Base-by-base conservation (phyloP, 495 filamentous ascomycete genomes). In the Lophium mytilinum region DNA sequence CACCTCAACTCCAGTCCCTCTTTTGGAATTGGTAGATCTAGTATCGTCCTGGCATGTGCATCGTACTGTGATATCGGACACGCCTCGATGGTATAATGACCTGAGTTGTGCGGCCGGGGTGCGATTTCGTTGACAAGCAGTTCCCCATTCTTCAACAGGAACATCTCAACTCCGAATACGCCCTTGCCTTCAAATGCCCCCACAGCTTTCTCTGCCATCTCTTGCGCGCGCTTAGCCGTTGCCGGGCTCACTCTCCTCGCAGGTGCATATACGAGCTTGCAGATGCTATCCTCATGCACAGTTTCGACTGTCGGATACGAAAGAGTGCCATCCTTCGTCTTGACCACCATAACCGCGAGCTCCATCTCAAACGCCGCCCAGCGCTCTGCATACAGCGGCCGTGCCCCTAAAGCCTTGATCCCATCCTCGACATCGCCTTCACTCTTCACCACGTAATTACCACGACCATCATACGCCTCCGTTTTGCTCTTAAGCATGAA, bases 161-260 rank as follows among this genome's bases (percentile, higher is more conserved):
- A 98, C 85, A 97, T 88, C 71, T 98, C 93, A 0, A 97, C 91
- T 0, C 92, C 93, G 71, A 96, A 98, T 35, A 95, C 86, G 56
- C 93, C 93, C 61, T 91, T 86, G 48, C 93, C 93, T 74, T 83
- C 82, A 58, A 98, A 85, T 9, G 80, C 82, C 42, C 79, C 79
- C 51, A 96, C 81, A 17, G 91, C 91, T 55, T 83, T 82, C 56
- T 83, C 79, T 21, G 91, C 93, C 9, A 96, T 73, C 17, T 85
- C 78, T 67, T 89, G 85, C 3, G 91, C 91, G 52, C 79, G 67
- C 60, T 80, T 71, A 55, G 79, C 80, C 55, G 84, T 77, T 2
- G 71, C 69, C 3, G 79, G 74, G 7, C 82, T 71, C n/a, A 94
- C 80, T 46, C 78, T 77, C 50, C 90, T 81, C 10, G 93, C 86